phyloP scores from a whole-genome alignment of 208 protist genomes.

The Leptomonas seymouri region DNA sequence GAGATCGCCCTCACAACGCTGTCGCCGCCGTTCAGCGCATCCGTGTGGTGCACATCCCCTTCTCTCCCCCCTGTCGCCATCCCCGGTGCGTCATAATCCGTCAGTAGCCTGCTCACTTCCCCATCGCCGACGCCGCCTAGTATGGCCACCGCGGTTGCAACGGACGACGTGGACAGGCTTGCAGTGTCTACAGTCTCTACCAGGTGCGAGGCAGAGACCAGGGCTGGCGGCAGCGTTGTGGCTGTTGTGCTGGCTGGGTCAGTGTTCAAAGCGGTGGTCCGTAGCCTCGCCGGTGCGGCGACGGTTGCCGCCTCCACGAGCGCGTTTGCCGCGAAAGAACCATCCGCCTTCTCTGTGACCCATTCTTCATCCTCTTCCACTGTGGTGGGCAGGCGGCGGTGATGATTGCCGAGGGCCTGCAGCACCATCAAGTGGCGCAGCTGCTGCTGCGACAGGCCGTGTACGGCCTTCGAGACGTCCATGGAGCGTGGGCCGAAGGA shows the following conservation, averaged over 20 bases:
- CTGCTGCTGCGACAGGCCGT: slow-evolving; percentile 7
- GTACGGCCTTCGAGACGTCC: slow-evolving; percentile 13
- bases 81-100: neutral
- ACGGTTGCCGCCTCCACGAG: slow-evolving; percentile 5
- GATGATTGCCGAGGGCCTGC: slow-evolving; percentile 6
- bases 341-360: slow-evolving; percentile 15
- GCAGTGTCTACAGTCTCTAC: neutral
- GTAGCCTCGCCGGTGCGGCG: neutral
- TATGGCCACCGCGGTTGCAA: slow-evolving; percentile 8
- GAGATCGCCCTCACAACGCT: slow-evolving; percentile 4
- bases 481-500: slow-evolving; percentile 13
- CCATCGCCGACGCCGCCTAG: neutral
- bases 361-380: slow-evolving; percentile 18
- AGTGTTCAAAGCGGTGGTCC: neutral
- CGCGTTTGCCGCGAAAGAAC: slow-evolving; percentile 12
- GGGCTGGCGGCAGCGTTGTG: slow-evolving; percentile 8
- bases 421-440: slow-evolving; percentile 17
- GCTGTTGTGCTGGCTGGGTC: neutral
- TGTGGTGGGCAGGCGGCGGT: neutral
- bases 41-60: neutral
- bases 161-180: slow-evolving; percentile 15
- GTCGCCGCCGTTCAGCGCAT: neutral
- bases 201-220: neutral
- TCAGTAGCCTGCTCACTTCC: neutral
- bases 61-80: neutral